Conservation (phyloP, 2,329 filamentous ascomycete genomes). For the Colletotrichum gigasporum region DNA sequence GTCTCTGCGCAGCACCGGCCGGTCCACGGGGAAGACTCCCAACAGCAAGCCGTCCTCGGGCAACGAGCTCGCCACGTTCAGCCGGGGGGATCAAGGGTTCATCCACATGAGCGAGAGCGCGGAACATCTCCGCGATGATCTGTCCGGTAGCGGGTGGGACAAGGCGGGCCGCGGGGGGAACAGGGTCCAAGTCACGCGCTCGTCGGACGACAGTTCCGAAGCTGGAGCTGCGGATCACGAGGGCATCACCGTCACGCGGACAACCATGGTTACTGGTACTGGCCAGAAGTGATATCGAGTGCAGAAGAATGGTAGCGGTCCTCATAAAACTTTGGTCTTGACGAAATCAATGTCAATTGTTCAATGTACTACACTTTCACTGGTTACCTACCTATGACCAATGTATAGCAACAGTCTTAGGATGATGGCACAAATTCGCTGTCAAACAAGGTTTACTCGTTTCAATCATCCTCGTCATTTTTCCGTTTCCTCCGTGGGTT, state of each 20-base stretch:
- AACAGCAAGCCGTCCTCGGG: not conserved
- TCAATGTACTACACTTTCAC: too few species aligned
- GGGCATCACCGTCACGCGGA: not conserved
- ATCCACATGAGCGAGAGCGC: not conserved
- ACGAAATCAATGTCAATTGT: too few species aligned
- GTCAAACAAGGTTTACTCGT: too few species aligned
- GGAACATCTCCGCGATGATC: not conserved
- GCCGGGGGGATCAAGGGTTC: not conserved
- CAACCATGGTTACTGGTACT: not conserved
- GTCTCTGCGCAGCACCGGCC: not conserved
- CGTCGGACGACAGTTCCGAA: not conserved
- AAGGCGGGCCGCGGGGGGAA: not conserved
- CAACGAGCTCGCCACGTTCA: not conserved
- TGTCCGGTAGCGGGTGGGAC: not conserved
- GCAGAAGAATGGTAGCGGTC: too few species aligned
- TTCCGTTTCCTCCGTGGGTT: too few species aligned
- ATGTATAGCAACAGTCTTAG: too few species aligned
- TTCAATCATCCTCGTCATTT: too few species aligned
- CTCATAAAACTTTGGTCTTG: too few species aligned
- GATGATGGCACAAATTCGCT: too few species aligned
- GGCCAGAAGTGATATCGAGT: too few species aligned
- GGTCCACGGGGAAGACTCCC: not conserved
- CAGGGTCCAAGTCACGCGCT: not conserved
- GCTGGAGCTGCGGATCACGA: not conserved
- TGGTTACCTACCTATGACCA: too few species aligned